A percentile compares a stretch with the other conserved stretches of the same genome.
phyloP scores from a whole-genome alignment of 345 rosid genomes.

The Ceriops decandra region DNA sequence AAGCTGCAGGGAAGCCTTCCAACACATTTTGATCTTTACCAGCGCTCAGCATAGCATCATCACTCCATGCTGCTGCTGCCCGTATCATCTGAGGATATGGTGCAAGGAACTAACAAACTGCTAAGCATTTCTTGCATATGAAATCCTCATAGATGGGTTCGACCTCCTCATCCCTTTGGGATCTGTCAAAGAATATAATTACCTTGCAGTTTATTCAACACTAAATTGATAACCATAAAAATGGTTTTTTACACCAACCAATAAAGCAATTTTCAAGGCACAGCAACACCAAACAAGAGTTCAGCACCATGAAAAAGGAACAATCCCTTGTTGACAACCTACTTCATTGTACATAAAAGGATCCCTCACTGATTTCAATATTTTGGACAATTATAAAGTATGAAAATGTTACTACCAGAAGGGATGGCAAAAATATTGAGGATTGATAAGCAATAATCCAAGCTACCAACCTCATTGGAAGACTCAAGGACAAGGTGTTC shows the following conservation, averaged over 20 bases:
- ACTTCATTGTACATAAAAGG: not conserved
- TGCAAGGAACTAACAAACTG: conserved; percentile 59
- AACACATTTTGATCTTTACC: conserved; percentile 49
- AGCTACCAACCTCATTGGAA: conserved; percentile 50
- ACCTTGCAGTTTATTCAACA: not conserved
- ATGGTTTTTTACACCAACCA: not conserved
- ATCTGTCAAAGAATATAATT: conserved; percentile 38
- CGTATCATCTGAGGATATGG: conserved; percentile 58
- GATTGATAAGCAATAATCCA: not conserved
- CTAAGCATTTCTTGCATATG: conserved; percentile 73
- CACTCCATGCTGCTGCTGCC: conserved; percentile 37
- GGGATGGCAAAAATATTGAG: conserved; percentile 1
- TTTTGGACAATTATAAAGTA: too few species aligned
- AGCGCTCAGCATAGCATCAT: conserved; percentile 23
- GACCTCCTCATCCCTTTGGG: conserved; percentile 80
- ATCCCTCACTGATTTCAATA: not conserved
- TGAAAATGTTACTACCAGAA: not conserved
- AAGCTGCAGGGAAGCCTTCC: conserved; percentile 33
- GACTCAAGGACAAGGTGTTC: conserved; percentile 71
- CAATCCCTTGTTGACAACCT: not conserved
- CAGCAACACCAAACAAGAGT: not conserved
- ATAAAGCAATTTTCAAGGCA: not conserved
- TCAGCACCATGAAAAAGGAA: not conserved
- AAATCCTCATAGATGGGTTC: conserved; percentile 85
- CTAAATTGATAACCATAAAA: not conserved